Evolutionary conservation across 1,284 basidiomycete genomes (phyloP).

Genomic region (Cryptococcus hybrid): DNA sequence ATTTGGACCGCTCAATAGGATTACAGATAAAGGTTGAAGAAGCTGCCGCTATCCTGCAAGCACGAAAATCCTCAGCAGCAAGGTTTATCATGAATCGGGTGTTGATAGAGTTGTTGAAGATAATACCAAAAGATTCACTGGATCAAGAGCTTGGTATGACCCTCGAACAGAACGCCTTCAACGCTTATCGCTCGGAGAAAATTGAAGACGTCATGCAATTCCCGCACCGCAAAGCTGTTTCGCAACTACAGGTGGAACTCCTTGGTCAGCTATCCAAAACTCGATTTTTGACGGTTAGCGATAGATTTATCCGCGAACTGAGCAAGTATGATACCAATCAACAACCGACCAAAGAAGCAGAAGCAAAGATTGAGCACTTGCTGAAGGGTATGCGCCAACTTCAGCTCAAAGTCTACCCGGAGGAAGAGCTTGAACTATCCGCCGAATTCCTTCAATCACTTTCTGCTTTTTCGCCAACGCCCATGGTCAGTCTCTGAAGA

Average conservation of each 20-base stretch:
- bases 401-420: constrained; percentile 87
- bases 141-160: constrained; percentile 72
- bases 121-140: constrained; percentile 69
- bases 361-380: constrained; percentile 76
- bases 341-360: constrained; percentile 72
- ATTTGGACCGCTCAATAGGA: constrained; percentile 37
- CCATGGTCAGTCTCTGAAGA: constrained; percentile 80
- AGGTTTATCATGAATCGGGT: constrained; percentile 87
- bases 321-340: constrained; percentile 64
- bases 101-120: constrained; percentile 71
- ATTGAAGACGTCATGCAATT: constrained; percentile 42
- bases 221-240: constrained; percentile 73
- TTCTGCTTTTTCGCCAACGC: constrained; percentile 76
- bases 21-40: constrained; percentile 52
- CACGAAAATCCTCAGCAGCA: constrained; percentile 72
- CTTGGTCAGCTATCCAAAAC: constrained; percentile 76
- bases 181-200: constrained; percentile 75
- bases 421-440: constrained; percentile 88
- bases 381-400: constrained; percentile 75
- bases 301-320: constrained; percentile 79
- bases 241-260: constrained; percentile 75
- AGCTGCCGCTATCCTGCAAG: constrained; percentile 61
- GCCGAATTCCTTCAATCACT: constrained; percentile 86
- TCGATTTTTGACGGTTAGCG: constrained; percentile 80
- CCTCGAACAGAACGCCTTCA: constrained; percentile 81